Evolutionary conservation across 2,329 filamentous ascomycete genomes (phyloP).

Genomic region (Coniella lustricola): DNA sequence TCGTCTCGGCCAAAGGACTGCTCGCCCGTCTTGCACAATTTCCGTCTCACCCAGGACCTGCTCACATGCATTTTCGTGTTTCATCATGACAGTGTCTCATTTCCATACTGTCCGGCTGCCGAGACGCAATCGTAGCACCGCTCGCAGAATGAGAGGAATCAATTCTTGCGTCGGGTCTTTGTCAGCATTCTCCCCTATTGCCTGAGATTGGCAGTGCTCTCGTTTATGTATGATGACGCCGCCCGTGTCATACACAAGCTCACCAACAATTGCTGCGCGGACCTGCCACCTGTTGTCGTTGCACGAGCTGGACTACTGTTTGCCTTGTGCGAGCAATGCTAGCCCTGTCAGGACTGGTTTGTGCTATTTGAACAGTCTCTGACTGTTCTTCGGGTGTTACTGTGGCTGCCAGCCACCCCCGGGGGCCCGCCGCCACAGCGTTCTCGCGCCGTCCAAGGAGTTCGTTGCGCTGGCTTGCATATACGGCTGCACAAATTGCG

Average conservation of each 20-base stretch:
- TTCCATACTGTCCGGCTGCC: not conserved
- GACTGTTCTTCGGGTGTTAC: too few relatives aligned
- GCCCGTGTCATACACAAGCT: not conserved
- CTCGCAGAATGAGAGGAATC: not conserved
- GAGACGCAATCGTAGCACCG: not conserved
- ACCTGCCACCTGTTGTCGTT: too few relatives aligned
- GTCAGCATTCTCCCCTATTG: not conserved
- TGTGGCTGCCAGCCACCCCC: too few relatives aligned
- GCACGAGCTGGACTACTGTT: too few relatives aligned
- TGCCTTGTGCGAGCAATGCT: too few relatives aligned
- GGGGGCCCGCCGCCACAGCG: too few relatives aligned
- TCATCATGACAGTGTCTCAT: conserved; percentile 4
- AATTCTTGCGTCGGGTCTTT: not conserved
- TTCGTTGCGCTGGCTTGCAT: too few relatives aligned
- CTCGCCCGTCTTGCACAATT: not conserved
- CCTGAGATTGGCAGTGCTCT: not conserved
- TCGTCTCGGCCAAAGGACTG: not conserved
- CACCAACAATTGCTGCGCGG: too few relatives aligned
- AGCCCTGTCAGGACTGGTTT: too few relatives aligned
- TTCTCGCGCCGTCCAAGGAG: too few relatives aligned
- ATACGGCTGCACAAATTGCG: too few relatives aligned
- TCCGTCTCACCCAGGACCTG: not conserved
- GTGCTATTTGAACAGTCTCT: too few relatives aligned
- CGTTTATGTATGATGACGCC: conserved; percentile 3
- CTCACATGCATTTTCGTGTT: not conserved